phyloP scores from a whole-genome alignment of 805 yeast genomes.

The Cyberlindnera xylosilytica region DNA sequence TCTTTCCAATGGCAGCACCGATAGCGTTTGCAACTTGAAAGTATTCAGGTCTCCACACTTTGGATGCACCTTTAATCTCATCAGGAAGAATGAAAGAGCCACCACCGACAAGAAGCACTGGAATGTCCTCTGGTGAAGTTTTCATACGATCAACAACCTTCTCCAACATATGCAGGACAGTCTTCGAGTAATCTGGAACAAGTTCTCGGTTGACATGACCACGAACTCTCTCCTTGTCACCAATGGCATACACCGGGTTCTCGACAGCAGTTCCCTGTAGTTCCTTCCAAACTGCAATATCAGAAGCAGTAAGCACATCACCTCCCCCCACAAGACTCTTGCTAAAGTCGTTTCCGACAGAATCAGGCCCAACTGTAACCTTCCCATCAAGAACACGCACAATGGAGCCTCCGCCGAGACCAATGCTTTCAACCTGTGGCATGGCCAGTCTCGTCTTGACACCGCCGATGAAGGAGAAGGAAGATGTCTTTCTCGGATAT shows the following conservation, averaged over 20 bases:
- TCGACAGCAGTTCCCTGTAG: slow-evolving; percentile 8
- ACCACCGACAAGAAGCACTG: slow-evolving; percentile 48
- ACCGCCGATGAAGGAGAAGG: slow-evolving; percentile 44
- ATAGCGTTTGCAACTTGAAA: slow-evolving; percentile 49
- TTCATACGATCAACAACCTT: slow-evolving; percentile 41
- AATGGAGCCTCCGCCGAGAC: slow-evolving; percentile 50
- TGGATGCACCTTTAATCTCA: slow-evolving; percentile 38
- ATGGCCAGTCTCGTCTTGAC: slow-evolving; percentile 46
- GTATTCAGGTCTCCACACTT: slow-evolving; percentile 41
- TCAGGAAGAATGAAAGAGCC: slow-evolving; percentile 45
- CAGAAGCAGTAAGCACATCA: slow-evolving; percentile 36
- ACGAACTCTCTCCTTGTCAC: slow-evolving; percentile 29
- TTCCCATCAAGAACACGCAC: slow-evolving; percentile 29
- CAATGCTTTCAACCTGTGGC: slow-evolving; percentile 51
- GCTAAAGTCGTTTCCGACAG: slow-evolving; percentile 41
- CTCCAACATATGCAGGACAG: slow-evolving; percentile 25
- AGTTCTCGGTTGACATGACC: slow-evolving; percentile 17
- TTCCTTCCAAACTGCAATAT: slow-evolving; percentile 30
- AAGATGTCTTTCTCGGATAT: slow-evolving; percentile 45
- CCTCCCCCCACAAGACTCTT: slow-evolving; percentile 44
- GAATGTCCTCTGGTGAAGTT: slow-evolving; percentile 39
- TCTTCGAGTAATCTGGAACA: slow-evolving; percentile 16
- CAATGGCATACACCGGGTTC: slow-evolving; percentile 23
- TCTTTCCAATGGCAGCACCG: slow-evolving; percentile 49
- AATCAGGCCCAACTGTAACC: slow-evolving; percentile 45